These are phyloP conservation scores for Euphrasia arctica DNA, from an alignment of 305 asterid species.

Conservation along the genomic window DNA sequence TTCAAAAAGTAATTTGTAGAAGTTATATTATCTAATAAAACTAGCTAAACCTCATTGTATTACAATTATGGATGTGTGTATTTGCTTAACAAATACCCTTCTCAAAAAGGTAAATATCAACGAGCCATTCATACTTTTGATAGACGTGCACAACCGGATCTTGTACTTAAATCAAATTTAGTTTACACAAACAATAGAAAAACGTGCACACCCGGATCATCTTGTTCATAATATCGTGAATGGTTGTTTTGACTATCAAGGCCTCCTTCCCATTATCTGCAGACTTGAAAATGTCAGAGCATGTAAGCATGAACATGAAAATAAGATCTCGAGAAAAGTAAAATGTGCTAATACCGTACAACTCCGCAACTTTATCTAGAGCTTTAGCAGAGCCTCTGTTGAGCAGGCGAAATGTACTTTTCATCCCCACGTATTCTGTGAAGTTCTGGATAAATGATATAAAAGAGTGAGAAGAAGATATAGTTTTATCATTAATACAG, in stretches of 20 bases:
- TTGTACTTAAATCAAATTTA: not conserved
- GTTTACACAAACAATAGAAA: conserved; percentile 12
- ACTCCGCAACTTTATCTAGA: conserved; percentile 96
- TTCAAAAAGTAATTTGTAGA: not conserved
- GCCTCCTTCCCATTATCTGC: conserved; percentile 93
- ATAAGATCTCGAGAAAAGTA: conserved; percentile 28
- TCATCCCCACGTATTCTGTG: conserved; percentile 81
- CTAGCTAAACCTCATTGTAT: not conserved
- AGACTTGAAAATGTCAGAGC: conserved; percentile 29
- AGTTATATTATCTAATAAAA: not conserved
- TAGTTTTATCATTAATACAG: conserved; percentile 5
- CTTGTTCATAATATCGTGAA: conserved; percentile 95
- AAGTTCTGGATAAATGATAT: conserved; percentile 54
- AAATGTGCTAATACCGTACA: conserved; percentile 65
- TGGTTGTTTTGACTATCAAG: conserved; percentile 85
- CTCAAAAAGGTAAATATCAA: not conserved
- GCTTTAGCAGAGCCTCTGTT: conserved; percentile 99
- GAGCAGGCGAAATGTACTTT: conserved; percentile 96
- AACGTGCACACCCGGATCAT: conserved; percentile 73
- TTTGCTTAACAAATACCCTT: not conserved
- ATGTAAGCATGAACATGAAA: conserved; percentile 20
- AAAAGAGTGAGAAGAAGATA: conserved; percentile 23
- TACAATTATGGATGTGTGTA: not conserved
- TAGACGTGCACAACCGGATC: not conserved
- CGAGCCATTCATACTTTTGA: not conserved